phyloP scores from a whole-genome alignment of 176 grass and related monocot genomes.

The Thinopyrum elongatum region DNA sequence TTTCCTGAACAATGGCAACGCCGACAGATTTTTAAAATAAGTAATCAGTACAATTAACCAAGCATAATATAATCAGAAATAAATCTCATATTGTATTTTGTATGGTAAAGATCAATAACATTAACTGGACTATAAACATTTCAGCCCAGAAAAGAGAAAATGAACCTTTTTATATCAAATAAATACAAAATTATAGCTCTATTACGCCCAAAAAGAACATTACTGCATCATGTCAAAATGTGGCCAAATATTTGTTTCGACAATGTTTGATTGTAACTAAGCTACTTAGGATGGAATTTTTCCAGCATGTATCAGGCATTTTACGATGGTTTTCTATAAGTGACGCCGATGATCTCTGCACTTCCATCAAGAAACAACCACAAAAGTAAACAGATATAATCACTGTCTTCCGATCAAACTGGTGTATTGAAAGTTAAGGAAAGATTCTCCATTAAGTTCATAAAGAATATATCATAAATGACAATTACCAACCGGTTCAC shows the following conservation, averaged over 20 bases:
- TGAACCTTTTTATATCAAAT: not conserved
- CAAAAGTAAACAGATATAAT: not conserved
- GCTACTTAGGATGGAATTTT: not conserved
- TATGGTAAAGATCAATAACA: not conserved
- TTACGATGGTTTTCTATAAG: constrained; percentile 12
- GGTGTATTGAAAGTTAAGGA: not conserved
- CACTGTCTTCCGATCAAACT: not conserved
- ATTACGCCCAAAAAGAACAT: not conserved
- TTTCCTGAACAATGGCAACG: constrained; percentile 3
- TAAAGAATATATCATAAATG: not conserved
- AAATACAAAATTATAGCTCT: not conserved
- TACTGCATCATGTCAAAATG: not conserved
- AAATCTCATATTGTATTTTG: not conserved
- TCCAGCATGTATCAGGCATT: constrained; percentile 2
- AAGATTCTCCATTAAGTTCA: not conserved
- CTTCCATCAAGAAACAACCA: constrained; percentile 13
- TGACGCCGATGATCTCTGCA: not conserved
- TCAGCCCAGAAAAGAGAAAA: not conserved
- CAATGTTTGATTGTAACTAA: constrained; percentile 9
- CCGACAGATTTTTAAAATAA: constrained; percentile 5
- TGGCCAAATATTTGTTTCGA: not conserved
- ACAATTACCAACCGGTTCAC: constrained; percentile 74
- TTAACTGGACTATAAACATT: constrained; percentile 12
- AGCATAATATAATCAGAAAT: constrained; percentile 7
- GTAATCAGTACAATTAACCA: not conserved